phyloP scores from a whole-genome alignment of 208 protist species.

The Porcisia hertigi region DNA sequence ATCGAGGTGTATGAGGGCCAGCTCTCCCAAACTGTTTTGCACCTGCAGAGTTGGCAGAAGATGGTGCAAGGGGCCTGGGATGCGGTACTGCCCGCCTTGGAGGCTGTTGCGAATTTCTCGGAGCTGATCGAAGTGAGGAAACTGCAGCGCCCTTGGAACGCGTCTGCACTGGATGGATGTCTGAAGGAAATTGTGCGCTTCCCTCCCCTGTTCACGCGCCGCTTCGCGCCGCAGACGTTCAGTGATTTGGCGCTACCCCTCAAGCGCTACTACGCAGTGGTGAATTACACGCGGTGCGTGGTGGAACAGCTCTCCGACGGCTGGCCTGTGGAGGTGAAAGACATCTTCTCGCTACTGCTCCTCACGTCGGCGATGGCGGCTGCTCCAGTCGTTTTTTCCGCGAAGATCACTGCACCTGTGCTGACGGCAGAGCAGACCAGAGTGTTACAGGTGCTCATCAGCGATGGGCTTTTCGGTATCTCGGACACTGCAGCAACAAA shows the following conservation, averaged over 20 bases:
- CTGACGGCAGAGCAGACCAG: conserved; percentile 23
- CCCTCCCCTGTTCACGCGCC: conserved; percentile 38
- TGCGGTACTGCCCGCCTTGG: conserved; percentile 40
- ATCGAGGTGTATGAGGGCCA: conserved; percentile 58
- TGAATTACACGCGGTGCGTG: conserved; percentile 63
- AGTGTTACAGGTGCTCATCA: conserved; percentile 17
- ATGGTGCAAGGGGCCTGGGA: conserved; percentile 58
- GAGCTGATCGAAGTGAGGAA: conserved; percentile 61
- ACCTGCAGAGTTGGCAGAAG: conserved; percentile 47
- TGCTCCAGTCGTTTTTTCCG: conserved; percentile 7
- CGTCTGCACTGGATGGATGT: conserved; percentile 52
- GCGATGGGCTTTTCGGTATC: neutral
- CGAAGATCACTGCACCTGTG: conserved; percentile 5
- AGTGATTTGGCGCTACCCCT: conserved; percentile 51
- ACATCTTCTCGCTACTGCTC: conserved; percentile 64
- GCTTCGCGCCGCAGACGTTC: conserved; percentile 67
- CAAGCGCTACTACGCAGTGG: conserved; percentile 69
- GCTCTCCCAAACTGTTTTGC: conserved; percentile 38
- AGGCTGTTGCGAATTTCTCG: conserved; percentile 31
- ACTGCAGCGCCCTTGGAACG: conserved; percentile 59
- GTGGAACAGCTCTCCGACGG: conserved; percentile 57
- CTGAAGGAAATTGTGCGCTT: conserved; percentile 41
- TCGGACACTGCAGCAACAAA: too few species aligned
- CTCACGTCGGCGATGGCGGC: conserved; percentile 31
- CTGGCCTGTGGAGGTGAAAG: conserved; percentile 64